Conservation (phyloP, 192 early-diverging fungal genomes). For the Powellomyces hirtus region DNA sequence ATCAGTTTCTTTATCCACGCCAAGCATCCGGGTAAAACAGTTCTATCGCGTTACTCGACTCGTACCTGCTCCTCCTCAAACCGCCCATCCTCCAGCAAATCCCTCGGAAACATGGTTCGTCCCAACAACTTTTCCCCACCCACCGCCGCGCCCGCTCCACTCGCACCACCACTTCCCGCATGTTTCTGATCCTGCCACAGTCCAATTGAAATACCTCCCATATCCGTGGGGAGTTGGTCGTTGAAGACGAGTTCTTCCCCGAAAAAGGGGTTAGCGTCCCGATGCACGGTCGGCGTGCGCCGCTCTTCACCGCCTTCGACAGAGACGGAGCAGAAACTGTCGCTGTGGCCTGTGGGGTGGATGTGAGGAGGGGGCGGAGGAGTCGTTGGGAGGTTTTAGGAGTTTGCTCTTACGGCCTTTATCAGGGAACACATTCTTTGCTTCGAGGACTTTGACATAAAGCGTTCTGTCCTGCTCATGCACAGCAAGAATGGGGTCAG, state of each 20-base stretch:
- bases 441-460: conserved; percentile 22
- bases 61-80: conserved; percentile 31
- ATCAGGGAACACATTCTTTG: conserved; percentile 18
- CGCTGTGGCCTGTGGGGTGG: not conserved
- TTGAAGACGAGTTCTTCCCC: conserved; percentile 25
- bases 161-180: not conserved
- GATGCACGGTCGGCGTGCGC: conserved; percentile 21
- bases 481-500: too few relatives aligned
- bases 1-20: too few relatives aligned
- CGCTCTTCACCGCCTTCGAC: conserved; percentile 27
- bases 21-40: not conserved
- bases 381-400: not conserved
- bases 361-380: not conserved
- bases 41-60: not conserved
- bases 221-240: conserved; percentile 21
- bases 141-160: too few relatives aligned
- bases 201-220: conserved; percentile 1
- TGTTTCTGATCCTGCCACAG: conserved; percentile 16
- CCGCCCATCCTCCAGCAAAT: conserved; percentile 25
- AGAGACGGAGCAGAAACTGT: conserved; percentile 11
- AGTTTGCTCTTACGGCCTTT: conserved; percentile 16
- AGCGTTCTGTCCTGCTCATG: too few relatives aligned
- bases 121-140: conserved; percentile 14
- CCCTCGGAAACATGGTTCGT: conserved; percentile 20
- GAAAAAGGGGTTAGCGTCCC: conserved; percentile 19